Base-by-base conservation (phyloP, 768 basidiomycete species). In the Crassisporium funariophilum region DNA sequence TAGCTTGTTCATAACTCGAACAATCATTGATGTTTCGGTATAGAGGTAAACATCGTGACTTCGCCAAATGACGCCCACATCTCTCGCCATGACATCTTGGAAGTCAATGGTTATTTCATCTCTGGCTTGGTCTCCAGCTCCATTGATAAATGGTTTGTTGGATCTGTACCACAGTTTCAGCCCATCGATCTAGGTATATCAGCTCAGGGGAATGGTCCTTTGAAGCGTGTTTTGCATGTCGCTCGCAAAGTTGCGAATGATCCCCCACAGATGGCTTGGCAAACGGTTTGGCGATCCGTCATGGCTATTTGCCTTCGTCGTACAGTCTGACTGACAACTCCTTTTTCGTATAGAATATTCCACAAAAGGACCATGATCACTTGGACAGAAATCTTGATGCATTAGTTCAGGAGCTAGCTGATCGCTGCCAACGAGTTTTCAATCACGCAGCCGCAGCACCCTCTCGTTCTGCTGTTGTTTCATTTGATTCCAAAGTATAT, bases 81-180 rank as follows among this genome's bases (percentile, higher is more conserved):
- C 40, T 68, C 78, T 24, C 77, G 81, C 46, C 81, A 89, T 60
- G 90, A 92, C 64, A 75, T 85, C 50, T 72, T 91, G 41, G 86
- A 90, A 72, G 89, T 88, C 41, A 88, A 88, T 62, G 79, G 82
- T 54, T 92, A 92, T 63, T 73, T 92, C 57, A 81, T 79, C 56
- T 80, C 79, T 34, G 87, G 89, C 38, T 75, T 92, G 35, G 71
- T 77, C 42, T 70, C 72, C 43, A 90, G 86, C 63, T 68, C 75
- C 40, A 79, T 92, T 66, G 89, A 91, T 70, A 76, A 75, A 53
- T 92, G 89, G 87, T 92, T 92, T 64, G 74, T 74, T 62, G 88
- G 86, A 15, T 78, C 81, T 13, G 62, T 74, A 21, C 81, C 83
- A 17, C 62, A 62, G 36, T 82, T 84, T 60, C 67, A 69, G 12